These are phyloP conservation scores for Cyclotella choctawhatcheeana DNA, from an alignment of 108 stramenopile species.

Conservation along the genomic window DNA sequence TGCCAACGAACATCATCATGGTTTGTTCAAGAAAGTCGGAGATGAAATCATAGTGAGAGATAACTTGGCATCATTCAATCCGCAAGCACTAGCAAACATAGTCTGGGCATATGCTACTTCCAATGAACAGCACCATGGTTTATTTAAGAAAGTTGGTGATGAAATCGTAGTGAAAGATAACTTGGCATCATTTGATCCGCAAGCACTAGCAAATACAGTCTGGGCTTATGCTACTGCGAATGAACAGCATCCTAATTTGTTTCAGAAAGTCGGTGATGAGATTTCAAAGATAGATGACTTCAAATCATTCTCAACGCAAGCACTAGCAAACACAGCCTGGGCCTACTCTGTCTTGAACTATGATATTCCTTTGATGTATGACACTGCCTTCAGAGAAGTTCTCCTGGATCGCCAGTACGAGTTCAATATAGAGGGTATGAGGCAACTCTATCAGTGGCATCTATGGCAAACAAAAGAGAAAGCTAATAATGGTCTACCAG, in stretches of 20 bases:
- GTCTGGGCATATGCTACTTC: constrained; percentile 2
- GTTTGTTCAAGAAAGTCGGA: constrained; percentile 13
- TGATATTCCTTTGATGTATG: constrained; percentile 3
- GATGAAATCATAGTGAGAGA: not conserved
- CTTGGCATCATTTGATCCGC: constrained; percentile 1
- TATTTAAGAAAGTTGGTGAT: constrained; percentile 7
- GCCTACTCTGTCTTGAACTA: not conserved
- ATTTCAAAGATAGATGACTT: too few species aligned
- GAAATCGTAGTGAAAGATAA: not conserved
- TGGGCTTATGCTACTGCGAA: not conserved
- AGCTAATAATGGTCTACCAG: not conserved
- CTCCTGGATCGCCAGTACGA: not conserved
- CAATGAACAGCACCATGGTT: too few species aligned
- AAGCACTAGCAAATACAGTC: constrained; percentile 3
- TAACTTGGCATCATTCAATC: constrained; percentile 6
- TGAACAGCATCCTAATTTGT: too few species aligned
- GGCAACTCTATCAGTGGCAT: constrained; percentile 29
- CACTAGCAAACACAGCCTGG: too few species aligned
- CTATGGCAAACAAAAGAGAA: constrained; percentile 20
- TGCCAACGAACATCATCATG: not conserved
- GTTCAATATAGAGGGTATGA: not conserved
- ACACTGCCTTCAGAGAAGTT: not conserved
- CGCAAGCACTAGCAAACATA: not conserved
- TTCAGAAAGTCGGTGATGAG: too few species aligned
- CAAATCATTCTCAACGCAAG: too few species aligned